Conservation (phyloP, 106 monocot species). For the Dendrobium officinale region DNA sequence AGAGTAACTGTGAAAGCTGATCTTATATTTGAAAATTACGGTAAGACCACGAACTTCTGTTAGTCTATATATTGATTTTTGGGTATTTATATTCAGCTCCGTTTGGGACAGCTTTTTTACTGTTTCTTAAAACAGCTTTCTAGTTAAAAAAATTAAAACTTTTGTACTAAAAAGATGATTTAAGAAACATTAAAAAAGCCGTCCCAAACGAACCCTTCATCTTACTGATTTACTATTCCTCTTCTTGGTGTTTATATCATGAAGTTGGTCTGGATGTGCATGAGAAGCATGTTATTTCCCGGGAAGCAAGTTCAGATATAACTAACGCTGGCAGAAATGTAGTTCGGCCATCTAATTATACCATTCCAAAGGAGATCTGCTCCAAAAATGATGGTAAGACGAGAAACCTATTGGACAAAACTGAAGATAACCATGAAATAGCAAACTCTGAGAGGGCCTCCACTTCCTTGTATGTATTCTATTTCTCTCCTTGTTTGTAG, state of each 20-base stretch:
- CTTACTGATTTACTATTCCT: constrained; percentile 12
- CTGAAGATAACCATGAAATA: constrained; percentile 12
- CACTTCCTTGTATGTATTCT: constrained; percentile 44
- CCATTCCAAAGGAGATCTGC: constrained; percentile 56
- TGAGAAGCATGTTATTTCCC: constrained; percentile 50
- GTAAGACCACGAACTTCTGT: constrained; percentile 22
- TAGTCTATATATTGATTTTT: neutral
- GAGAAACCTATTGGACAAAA: constrained; percentile 11
- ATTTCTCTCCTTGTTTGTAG: neutral
- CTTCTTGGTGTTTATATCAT: constrained; percentile 1
- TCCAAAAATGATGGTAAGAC: constrained; percentile 37
- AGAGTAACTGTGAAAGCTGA: constrained; percentile 74
- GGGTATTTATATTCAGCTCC: neutral
- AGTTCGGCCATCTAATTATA: constrained; percentile 2
- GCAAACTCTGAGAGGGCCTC: constrained; percentile 7
- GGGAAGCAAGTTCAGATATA: constrained; percentile 22
- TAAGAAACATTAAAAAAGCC: too few relatives aligned
- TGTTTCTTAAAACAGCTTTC: too few relatives aligned
- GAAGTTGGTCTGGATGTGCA: constrained; percentile 90
- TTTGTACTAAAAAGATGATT: too few relatives aligned
- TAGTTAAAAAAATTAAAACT: too few relatives aligned
- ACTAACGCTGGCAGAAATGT: constrained; percentile 9
- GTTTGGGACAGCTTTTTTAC: too few relatives aligned
- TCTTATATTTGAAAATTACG: constrained; percentile 85
- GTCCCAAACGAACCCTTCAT: too few relatives aligned